Percentiles rank a stretch among this genome's conserved stretches.
Evolutionary conservation across 352 stramenopile species (phyloP).

Genomic region (Pythium dissimile): DNA sequence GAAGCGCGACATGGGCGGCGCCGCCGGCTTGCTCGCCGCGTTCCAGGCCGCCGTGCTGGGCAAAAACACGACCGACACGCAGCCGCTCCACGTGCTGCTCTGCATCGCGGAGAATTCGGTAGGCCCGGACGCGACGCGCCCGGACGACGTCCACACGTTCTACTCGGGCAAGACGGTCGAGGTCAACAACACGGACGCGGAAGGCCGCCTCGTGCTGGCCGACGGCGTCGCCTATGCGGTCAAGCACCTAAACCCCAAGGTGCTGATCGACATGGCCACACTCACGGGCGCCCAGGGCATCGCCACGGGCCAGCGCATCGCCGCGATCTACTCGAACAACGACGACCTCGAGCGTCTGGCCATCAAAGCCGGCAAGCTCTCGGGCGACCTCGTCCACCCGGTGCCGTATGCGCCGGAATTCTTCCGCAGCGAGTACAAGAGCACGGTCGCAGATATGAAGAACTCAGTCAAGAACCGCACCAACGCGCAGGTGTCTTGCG

Average conservation of each 20-base stretch:
- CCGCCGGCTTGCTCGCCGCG: slow-evolving; percentile 49
- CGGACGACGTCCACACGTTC: slow-evolving; percentile 93
- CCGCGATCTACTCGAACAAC: slow-evolving; percentile 90
- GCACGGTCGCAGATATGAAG: slow-evolving; percentile 95
- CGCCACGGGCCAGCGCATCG: slow-evolving; percentile 89
- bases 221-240: slow-evolving; percentile 93
- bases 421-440: slow-evolving; percentile 91
- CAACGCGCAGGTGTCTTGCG: slow-evolving; percentile 92
- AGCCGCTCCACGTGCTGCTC: slow-evolving; percentile 85
- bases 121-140: slow-evolving; percentile 78
- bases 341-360: slow-evolving; percentile 83
- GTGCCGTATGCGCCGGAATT: slow-evolving; percentile 94
- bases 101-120: slow-evolving; percentile 96
- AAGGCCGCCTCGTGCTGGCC: slow-evolving; percentile 92
- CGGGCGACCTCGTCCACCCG: slow-evolving; percentile 91
- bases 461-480: slow-evolving; percentile 93
- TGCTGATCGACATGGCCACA: slow-evolving; percentile 96
- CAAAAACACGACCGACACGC: slow-evolving; percentile 86
- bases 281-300: slow-evolving; percentile 94
- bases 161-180: slow-evolving; percentile 96
- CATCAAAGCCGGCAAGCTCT: slow-evolving; percentile 77
- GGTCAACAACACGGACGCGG: slow-evolving; percentile 97
- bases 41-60: slow-evolving; percentile 84
- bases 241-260: slow-evolving; percentile 86
- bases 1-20: slow-evolving; percentile 94